Conservation (phyloP, 768 basidiomycete species). For the Trametes cubensis region DNA sequence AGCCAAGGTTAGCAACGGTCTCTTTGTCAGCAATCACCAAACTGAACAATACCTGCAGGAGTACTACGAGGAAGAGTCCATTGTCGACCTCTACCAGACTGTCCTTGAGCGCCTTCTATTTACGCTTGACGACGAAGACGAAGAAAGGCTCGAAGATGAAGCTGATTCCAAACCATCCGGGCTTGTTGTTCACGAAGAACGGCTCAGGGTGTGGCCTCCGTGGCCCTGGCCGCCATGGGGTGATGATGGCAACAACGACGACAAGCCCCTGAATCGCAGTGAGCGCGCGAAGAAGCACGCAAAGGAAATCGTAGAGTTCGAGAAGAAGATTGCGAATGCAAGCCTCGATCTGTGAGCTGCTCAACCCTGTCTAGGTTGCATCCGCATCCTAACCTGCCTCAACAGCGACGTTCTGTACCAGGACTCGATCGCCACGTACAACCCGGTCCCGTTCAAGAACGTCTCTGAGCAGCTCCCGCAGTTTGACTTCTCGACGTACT, state of each 20-base stretch:
- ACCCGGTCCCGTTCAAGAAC: conserved; percentile 72
- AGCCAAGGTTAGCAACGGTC: conserved; percentile 61
- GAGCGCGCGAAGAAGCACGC: conserved; percentile 66
- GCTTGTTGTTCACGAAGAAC: conserved; percentile 42
- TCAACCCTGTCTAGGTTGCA: not conserved
- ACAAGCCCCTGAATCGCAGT: conserved; percentile 52
- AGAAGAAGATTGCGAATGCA: conserved; percentile 73
- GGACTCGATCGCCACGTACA: conserved; percentile 88
- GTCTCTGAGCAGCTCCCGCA: conserved; percentile 72
- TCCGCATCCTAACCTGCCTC: not conserved
- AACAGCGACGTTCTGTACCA: conserved; percentile 66
- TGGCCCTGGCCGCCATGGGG: conserved; percentile 91
- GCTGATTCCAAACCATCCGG: conserved; percentile 26
- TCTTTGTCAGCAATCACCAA: not conserved
- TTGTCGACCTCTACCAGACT: conserved; percentile 68
- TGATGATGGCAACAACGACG: conserved; percentile 54
- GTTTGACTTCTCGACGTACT: conserved; percentile 83
- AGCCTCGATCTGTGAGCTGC: conserved; percentile 73
- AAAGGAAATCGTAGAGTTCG: conserved; percentile 73
- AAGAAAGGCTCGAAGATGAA: conserved; percentile 31
- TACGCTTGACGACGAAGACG: conserved; percentile 54
- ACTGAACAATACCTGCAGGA: conserved; percentile 52
- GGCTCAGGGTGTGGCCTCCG: conserved; percentile 64
- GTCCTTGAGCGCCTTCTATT: conserved; percentile 71
- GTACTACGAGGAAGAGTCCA: conserved; percentile 81